These are phyloP conservation scores for Magnaporthiopsis poae DNA, from an alignment of 2,329 filamentous ascomycete genomes.

Conservation along the genomic window DNA sequence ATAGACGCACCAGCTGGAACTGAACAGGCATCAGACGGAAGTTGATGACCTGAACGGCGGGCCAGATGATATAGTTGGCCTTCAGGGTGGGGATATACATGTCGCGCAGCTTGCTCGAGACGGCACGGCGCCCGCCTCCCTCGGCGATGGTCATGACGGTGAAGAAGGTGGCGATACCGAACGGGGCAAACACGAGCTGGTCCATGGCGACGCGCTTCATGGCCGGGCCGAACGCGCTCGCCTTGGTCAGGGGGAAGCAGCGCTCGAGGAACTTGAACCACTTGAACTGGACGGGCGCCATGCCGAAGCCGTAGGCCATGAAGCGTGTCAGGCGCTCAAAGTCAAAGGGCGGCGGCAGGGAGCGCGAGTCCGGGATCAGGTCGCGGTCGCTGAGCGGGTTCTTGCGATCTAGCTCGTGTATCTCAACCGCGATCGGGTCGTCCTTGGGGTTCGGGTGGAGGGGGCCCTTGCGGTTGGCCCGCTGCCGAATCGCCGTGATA, in stretches of 20 bases:
- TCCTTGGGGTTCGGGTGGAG: conserved; percentile 48
- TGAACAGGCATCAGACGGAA: conserved; percentile 91
- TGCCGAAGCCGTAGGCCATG: conserved; percentile 93
- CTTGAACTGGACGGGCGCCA: conserved; percentile 89
- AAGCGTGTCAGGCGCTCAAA: conserved; percentile 90
- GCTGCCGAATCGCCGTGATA: conserved; percentile 71
- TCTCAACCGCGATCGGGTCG: conserved; percentile 73
- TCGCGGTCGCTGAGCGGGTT: conserved; percentile 57
- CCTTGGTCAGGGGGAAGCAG: conserved; percentile 76
- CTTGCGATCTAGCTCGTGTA: conserved; percentile 76
- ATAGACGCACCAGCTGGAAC: conserved; percentile 75
- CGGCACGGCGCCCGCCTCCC: conserved; percentile 71
- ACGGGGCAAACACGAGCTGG: conserved; percentile 84
- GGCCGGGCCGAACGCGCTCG: conserved; percentile 61
- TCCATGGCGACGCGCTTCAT: conserved; percentile 87
- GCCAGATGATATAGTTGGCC: conserved; percentile 93
- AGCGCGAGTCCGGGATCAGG: conserved; percentile 53
- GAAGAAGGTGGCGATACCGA: conserved; percentile 81
- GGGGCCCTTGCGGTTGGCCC: conserved; percentile 52
- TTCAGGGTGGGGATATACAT: conserved; percentile 91
- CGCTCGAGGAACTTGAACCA: conserved; percentile 84
- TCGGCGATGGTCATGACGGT: conserved; percentile 93
- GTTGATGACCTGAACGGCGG: conserved; percentile 89
- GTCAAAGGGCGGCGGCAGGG: conserved; percentile 74
- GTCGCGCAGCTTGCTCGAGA: conserved; percentile 77